These are phyloP conservation scores for Posidonia oceanica DNA, from an alignment of 116 monocot genomes.

Conservation along the genomic window DNA sequence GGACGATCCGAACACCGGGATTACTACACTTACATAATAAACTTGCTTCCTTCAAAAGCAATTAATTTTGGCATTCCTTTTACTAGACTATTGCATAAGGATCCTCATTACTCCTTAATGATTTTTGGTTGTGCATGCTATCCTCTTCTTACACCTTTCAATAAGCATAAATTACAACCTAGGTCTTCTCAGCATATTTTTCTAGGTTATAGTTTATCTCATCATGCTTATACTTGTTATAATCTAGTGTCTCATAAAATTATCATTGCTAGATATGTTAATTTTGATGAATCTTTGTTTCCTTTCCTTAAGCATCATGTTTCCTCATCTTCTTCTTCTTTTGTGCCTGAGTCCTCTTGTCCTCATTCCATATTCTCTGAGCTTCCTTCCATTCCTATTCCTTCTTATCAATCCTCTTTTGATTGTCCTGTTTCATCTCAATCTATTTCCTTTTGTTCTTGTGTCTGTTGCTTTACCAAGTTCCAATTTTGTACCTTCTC, in stretches of 20 bases:
- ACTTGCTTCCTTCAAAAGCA: background rate
- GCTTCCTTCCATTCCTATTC: too few species aligned
- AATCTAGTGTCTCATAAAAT: background rate
- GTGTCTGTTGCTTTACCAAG: too few species aligned
- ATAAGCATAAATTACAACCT: background rate
- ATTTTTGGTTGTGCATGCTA: constrained; percentile 8
- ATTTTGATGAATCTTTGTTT: background rate
- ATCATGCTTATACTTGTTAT: constrained; percentile 1
- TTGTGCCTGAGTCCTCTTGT: too few species aligned
- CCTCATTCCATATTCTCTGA: too few species aligned
- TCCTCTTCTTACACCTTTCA: background rate
- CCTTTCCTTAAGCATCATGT: background rate
- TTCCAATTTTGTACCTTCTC: too few species aligned
- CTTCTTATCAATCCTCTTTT: background rate
- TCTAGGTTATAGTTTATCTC: too few species aligned
- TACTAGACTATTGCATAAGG: background rate
- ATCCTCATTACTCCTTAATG: background rate
- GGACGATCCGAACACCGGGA: too few species aligned
- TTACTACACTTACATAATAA: constrained; percentile 5
- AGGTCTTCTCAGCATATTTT: background rate
- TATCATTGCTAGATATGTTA: background rate
- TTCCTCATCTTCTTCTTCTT: background rate
- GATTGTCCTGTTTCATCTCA: background rate
- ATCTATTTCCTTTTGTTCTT: background rate
- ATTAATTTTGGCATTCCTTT: background rate